Evolutionary conservation across 208 protist species (phyloP).

Genomic region (Leishmania major): DNA sequence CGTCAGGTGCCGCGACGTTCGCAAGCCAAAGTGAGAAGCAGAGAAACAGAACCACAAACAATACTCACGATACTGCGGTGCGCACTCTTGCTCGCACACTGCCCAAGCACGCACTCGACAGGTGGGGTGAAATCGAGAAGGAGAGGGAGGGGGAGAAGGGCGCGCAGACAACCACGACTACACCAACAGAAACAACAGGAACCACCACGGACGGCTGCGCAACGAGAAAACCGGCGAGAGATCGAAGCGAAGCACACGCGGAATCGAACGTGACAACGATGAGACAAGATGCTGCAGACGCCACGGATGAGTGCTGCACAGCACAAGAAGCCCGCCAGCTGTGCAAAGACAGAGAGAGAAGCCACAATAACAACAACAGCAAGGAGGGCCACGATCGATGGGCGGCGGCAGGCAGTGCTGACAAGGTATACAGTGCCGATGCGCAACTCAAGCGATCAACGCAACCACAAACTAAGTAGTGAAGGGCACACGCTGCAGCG

Average conservation of each 20-base stretch:
- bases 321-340: no score
- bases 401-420: not conserved
- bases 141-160: not conserved
- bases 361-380: slow-evolving; percentile 6
- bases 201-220: not conserved
- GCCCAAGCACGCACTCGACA: not conserved
- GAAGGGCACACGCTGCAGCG: not conserved
- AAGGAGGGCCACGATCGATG: not conserved
- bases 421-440: not conserved
- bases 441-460: not conserved
- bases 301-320: no score
- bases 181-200: not conserved
- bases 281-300: no score
- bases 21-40: not conserved
- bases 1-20: not conserved
- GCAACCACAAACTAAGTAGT: not conserved
- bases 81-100: not conserved
- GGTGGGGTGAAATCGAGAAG: not conserved
- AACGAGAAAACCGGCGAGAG: no score
- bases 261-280: no score
- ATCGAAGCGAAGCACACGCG: no score
- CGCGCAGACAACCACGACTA: not conserved
- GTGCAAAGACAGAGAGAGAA: not conserved
- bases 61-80: not conserved
- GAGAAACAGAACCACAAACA: not conserved